These are phyloP conservation scores for Botryococcus braunii DNA, from an alignment of 163 green algal species.

Conservation along the genomic window DNA sequence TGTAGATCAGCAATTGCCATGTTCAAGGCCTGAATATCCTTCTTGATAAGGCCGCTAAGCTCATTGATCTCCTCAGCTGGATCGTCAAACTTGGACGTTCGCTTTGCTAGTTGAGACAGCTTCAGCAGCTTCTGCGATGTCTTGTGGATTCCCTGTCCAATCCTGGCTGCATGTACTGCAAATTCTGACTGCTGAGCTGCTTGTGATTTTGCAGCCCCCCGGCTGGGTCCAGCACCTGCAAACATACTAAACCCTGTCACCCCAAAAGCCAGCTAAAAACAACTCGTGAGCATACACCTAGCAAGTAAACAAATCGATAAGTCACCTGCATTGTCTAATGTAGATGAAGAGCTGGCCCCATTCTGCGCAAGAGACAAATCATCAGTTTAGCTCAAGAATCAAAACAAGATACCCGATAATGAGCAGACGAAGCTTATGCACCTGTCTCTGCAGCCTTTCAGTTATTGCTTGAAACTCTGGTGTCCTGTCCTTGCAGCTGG, in stretches of 20 bases:
- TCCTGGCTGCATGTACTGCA: conserved; percentile 62
- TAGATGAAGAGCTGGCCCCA: neutral
- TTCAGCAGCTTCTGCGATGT: conserved; percentile 85
- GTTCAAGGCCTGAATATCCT: conserved; percentile 91
- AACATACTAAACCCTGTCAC: neutral
- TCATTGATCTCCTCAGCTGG: conserved; percentile 75
- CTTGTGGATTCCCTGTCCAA: conserved; percentile 84
- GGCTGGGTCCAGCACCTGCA: neutral
- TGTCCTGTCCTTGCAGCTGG: conserved; percentile 6
- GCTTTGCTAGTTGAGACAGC: conserved; percentile 87
- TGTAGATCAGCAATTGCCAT: conserved; percentile 84
- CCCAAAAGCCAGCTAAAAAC: neutral
- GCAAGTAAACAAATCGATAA: neutral
- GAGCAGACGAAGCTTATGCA: neutral
- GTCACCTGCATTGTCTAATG: conserved; percentile 2
- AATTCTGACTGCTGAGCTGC: conserved; percentile 57
- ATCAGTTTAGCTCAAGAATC: neutral
- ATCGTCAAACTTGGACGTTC: conserved; percentile 96
- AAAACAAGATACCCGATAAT: neutral
- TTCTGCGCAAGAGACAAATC: neutral
- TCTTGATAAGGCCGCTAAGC: conserved; percentile 82
- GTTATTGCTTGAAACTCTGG: conserved; percentile 1
- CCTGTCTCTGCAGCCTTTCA: conserved; percentile 3
- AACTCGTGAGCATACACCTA: neutral
- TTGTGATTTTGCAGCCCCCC: neutral